Percentiles rank a stretch among this genome's conserved stretches.
phyloP scores from a whole-genome alignment of 2,329 filamentous ascomycete genomes.

The Aureobasidium pullulans region DNA sequence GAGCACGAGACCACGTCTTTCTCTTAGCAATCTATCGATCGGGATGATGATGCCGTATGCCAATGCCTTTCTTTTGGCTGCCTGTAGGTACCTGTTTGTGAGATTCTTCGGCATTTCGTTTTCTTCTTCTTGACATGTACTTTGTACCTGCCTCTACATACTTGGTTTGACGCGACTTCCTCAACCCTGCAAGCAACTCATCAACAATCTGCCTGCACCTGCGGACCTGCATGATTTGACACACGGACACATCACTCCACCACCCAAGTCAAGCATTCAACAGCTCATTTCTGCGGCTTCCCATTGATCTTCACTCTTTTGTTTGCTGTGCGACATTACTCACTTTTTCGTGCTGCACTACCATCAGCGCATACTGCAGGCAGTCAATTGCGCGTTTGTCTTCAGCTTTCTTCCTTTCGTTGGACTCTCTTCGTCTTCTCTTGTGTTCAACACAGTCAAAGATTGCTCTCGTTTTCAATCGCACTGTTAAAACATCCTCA shows the following conservation, averaged over 20 bases:
- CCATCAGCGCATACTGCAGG: not conserved
- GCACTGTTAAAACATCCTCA: not conserved
- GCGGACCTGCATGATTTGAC: not conserved
- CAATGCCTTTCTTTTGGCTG: not conserved
- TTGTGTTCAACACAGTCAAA: not conserved
- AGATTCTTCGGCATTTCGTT: not conserved
- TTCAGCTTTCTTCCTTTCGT: not conserved
- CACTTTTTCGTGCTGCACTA: not conserved
- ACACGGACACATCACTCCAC: not conserved
- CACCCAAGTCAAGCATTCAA: not conserved
- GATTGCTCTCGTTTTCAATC: not conserved
- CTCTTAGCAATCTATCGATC: not conserved
- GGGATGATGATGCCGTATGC: constrained; percentile 4
- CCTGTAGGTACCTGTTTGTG: not conserved
- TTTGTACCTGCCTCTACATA: not conserved
- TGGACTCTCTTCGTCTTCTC: not conserved
- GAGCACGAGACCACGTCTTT: constrained; percentile 6
- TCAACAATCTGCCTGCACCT: not conserved
- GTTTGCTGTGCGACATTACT: constrained; percentile 2
- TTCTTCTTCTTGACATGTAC: not conserved
- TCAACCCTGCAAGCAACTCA: not conserved
- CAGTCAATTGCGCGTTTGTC: not conserved
- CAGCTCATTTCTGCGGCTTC: not conserved
- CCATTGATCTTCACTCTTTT: not conserved
- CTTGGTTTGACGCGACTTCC: not conserved